Conservation (phyloP, 2,329 filamentous ascomycete species). For the Myriangium duriaei region DNA sequence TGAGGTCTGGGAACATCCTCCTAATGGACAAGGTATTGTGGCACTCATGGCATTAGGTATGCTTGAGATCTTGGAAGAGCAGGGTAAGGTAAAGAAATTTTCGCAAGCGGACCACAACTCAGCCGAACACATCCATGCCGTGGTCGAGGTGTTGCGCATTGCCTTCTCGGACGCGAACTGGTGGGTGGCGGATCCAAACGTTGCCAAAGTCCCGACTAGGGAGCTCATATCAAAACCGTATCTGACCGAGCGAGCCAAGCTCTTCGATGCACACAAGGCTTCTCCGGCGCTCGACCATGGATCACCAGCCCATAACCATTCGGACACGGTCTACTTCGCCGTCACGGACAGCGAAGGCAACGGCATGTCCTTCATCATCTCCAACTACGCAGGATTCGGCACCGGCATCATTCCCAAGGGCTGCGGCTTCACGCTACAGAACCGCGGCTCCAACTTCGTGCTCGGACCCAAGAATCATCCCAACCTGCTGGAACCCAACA, state of each 20-base stretch:
- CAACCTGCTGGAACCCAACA: constrained; percentile 66
- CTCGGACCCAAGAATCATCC: constrained; percentile 55
- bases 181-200: constrained; percentile 78
- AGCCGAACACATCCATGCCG: constrained; percentile 58
- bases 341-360: constrained; percentile 74
- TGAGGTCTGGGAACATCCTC: constrained; percentile 91
- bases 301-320: constrained; percentile 70
- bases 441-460: constrained; percentile 78
- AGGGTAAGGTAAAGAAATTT: constrained; percentile 63
- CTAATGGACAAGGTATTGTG: constrained; percentile 91
- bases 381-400: constrained; percentile 82
- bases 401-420: constrained; percentile 72
- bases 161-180: constrained; percentile 82
- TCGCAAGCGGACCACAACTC: constrained; percentile 64
- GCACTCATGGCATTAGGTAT: constrained; percentile 91
- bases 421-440: constrained; percentile 89
- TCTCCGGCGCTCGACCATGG: constrained; percentile 51
- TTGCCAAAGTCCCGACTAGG: constrained; percentile 54
- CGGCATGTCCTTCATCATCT: constrained; percentile 93
- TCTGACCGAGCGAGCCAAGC: constrained; percentile 54
- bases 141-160: constrained; percentile 79
- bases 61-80: constrained; percentile 68
- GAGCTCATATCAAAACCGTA: constrained; percentile 62
- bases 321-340: constrained; percentile 91
- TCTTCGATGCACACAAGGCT: constrained; percentile 46